Evolutionary conservation across 1,284 basidiomycete genomes (phyloP), one percentile per base, ranked within the genome.

Genomic region (Puccinia horiana): DNA sequence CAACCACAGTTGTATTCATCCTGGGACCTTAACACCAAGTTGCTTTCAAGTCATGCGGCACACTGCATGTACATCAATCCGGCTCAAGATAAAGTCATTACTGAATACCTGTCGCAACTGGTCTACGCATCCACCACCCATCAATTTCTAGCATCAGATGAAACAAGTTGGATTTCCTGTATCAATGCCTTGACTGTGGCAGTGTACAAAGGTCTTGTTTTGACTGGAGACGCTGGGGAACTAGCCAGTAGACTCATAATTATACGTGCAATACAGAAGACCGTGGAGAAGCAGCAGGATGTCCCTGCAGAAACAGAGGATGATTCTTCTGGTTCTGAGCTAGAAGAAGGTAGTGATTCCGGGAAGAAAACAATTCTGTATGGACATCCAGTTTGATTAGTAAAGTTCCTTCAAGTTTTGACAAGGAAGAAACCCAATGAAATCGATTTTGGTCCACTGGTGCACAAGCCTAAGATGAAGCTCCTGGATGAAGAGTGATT

Each of bases 21-120:
- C 58, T 63, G 58, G 29, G 32, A 37, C 16, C 58, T 63, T 16
- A 63, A 63, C 58, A 18, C 58, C 32, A 32, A 63, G 58, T 16
- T 63, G 58, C 58, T 63, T 63, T 63, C 58, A 18, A 37, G 32
- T 35, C 58, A 63, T 58, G 56, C 56, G 29, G 56, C 56, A 14
- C 56, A 58, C 56, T 58, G 56, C 56, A 58, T 52, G 49, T 52
- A 52, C 44, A 47, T 47, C 8, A 52, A 23, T 20, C 49, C 20
- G 9, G 49, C 49, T 11, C 49, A 20, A 52, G 49, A 52, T 20
- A 52, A 20, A 20, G 49, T 52, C 4, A 20, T 20, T 14, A 4
- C 20, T 4, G 23, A n/a, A 52, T 52, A 52, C 49, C 49, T 23
- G 49, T 52, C 49, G 18, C 49, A 52, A 23, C 49, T 20, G 6